Base-by-base conservation (phyloP, 352 stramenopile species). In the Globisporangium iwayamae region DNA sequence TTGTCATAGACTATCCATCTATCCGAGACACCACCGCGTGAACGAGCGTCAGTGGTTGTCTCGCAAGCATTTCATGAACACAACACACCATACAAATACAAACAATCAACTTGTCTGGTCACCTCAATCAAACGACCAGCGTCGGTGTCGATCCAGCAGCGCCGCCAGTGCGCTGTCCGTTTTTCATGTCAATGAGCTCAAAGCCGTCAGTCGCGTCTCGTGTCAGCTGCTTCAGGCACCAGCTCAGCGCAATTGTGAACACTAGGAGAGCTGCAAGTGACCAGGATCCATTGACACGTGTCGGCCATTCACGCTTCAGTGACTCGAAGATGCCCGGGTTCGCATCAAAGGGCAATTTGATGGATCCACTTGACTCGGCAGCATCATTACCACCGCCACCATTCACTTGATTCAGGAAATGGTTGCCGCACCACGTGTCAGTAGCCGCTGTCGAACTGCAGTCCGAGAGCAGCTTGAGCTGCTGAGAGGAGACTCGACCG, bases 391-490 rank as follows among this genome's bases (percentile, higher is more conserved):
- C 36, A 14, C 41, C 56, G 3, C 36, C 36, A 14, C 41, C 56
- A 2, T 50, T 53, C 18, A 61, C 20, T 28, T 62, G 28, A 6
- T 22, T 48, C 9, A 59, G 18, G 20, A 59, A 58, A 16, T 46
- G 22, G 41, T 50, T 41, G 0, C 58, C 67, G 53, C 67, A 73
- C 67, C 67, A 73, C 20, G 36, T 54, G 47, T 70, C 67, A 4
- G 56, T 60, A 1, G 39, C 30, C 11, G 36, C 14, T 0, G 63
- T 70, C 28, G 38, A 32, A 32, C 57, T 69, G 46, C 43, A 64
- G 16, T 55, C 60, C 1, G 43, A 5, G 16, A 72, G 51, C 48
- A 72, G 51, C 13, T 55, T 34, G 56, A 61, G 41, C 56, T 66
- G 62, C 28, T 41, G 34, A 14, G n/a, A 32, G 3, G 52, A 48